phyloP scores from a whole-genome alignment of 2,329 filamentous ascomycete genomes.

The Trichothecium roseum region DNA sequence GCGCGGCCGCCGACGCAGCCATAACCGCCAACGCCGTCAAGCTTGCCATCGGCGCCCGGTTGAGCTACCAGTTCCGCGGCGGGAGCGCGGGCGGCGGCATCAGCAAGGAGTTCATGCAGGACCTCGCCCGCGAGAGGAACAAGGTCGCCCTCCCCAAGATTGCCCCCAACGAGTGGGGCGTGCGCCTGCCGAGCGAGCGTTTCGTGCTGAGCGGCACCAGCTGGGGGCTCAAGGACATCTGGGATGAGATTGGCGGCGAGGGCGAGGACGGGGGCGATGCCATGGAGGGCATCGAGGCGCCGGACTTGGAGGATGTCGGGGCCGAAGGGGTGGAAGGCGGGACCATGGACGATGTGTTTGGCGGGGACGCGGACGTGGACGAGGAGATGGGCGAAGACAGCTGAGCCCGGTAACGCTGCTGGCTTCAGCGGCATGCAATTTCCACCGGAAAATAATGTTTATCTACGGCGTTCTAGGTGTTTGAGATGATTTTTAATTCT shows the following conservation, averaged over 20 bases:
- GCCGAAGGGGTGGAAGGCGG: constrained; percentile 37
- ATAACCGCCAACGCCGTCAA: constrained; percentile 58
- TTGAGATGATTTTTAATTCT: too few relatives aligned
- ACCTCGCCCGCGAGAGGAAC: constrained; percentile 64
- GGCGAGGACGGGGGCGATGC: constrained; percentile 33
- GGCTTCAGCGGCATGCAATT: too few relatives aligned
- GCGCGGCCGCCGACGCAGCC: constrained; percentile 38
- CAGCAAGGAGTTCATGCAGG: constrained; percentile 66
- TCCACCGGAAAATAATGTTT: background rate
- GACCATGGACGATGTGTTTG: constrained; percentile 45
- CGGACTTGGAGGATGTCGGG: constrained; percentile 27
- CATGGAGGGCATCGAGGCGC: constrained; percentile 36
- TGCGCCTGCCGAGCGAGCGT: constrained; percentile 55
- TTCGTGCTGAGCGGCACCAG: constrained; percentile 57
- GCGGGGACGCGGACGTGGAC: constrained; percentile 41
- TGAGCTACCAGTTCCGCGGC: constrained; percentile 58
- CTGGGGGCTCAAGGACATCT: constrained; percentile 53
- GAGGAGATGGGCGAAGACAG: constrained; percentile 43
- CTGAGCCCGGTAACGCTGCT: background rate
- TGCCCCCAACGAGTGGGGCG: constrained; percentile 55
- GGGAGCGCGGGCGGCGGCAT: constrained; percentile 41
- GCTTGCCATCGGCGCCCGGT: constrained; percentile 59
- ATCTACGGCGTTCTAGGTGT: too few relatives aligned
- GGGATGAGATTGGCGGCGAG: constrained; percentile 39
- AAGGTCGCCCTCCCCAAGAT: constrained; percentile 54